Base-by-base conservation (phyloP, 768 basidiomycete genomes). In the Boletus vinaceobasis region DNA sequence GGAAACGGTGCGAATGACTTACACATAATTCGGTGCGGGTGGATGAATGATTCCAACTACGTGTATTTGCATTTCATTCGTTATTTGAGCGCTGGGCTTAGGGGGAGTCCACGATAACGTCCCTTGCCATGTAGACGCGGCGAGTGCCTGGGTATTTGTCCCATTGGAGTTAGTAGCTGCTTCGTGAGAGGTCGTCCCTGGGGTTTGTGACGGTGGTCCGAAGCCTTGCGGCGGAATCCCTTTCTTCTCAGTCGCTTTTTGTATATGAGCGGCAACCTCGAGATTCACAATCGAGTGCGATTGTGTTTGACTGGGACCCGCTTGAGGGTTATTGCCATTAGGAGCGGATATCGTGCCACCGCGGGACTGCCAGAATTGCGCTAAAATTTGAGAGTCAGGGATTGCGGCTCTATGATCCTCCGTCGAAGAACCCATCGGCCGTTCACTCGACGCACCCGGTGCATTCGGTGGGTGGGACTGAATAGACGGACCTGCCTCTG, bases 171-270 rank as follows among this genome's bases (percentile, higher is more conserved):
- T 60, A 23, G 26, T 43, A 14, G 37, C 36, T 26, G 56, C 31
- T 26, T 58, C 58, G 35, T 62, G 65, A 27, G 58, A 43, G 1
- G 54, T 45, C 29, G 58, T 27, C 52, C 59, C 52, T 32, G 70
- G 62, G 21, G 55, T 50, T 19, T 60, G 69, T 37, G 58, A 55
- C 21, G 55, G 48, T 39, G 50, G 48, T 44, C 58, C 60, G 32
- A 57, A 52, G 39, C 15, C 49, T 49, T 60, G 70, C 13, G 72
- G 57, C 6, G 60, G 62, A 15, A 69, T 62, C 27, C 71, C 71
- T 52, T 74, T 75, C 63, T 78, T 78, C 46, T 84, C 82, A 5
- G 73, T 60, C 59, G 77, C 55, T 58, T 79, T 82, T 53, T 78
- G 77, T 73, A 80, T 76, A 57, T 81, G 83, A 29, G 71, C 60